Base-by-base conservation (phyloP, 2,329 filamentous ascomycete genomes). In the Venturia aucupariae region DNA sequence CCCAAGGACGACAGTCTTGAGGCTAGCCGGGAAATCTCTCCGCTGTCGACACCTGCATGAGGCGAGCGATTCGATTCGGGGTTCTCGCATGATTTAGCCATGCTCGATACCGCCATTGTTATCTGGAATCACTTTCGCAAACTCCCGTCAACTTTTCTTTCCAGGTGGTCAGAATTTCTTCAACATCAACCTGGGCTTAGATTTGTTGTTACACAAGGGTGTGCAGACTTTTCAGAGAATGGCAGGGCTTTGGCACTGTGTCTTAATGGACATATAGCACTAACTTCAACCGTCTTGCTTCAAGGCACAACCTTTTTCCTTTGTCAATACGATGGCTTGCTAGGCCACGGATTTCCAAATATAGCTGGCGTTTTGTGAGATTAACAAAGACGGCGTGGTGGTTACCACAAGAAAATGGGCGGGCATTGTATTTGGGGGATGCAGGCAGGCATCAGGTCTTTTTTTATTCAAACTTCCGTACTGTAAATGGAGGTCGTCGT, bases 1-100 rank as follows among this genome's bases (percentile, higher is more conserved):
- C 78, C 82, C 61, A 79, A 81, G 61, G 78, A 81, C 24, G 55
- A 57, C 60, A 44, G 13, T 46, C 39, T 48, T 10, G 60, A 32
- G 27, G 15, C 42, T 7, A 35, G 19, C 27, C 27, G 30, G 15
- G 51, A 35, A 19, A 35, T 35, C 17, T 55, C 27, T 5, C 30
- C 30, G 30, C 4, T 30, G 15, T 57, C 30, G 30, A 35, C 13
- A 27, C 17, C 51, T 57, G 51, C 51, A 11, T 57, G 30, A 57
- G 10, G 22, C 2, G 3, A 10, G 22, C 46, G 27, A 24, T 27
- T 27, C 22, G 46, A 24, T 15, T 1, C 4, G 39, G 4, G 39
- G 13, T 10, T 10, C 15, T 2, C 8, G 4, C 39, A 4, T 17
- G 11, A 13, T 10, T 13, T 41, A 4, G 4, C 8, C 39, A 22